Evolutionary conservation across 108 stramenopile species (phyloP).

Genomic region (Skeletonema marinoi): DNA sequence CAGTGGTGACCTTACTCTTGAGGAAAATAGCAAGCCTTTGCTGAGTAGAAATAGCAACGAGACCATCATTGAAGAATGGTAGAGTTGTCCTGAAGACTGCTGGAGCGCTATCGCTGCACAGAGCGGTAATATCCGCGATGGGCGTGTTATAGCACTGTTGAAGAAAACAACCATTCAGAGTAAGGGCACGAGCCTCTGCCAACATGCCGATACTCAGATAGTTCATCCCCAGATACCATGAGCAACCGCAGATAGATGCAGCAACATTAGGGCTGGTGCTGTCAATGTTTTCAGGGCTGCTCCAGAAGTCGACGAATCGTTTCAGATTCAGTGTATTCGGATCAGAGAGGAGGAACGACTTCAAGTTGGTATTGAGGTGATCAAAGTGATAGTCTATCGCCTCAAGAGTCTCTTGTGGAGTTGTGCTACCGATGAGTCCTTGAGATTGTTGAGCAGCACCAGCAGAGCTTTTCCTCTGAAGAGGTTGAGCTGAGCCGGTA

Average conservation of each 20-base stretch:
- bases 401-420: not conserved
- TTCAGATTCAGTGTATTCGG: not conserved
- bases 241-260: not conserved
- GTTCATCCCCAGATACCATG: not conserved
- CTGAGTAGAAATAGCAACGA: constrained; percentile 21
- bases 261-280: constrained; percentile 1
- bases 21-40: constrained; percentile 18
- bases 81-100: constrained; percentile 10
- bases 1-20: constrained; percentile 15
- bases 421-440: not conserved
- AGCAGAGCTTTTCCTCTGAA: not conserved
- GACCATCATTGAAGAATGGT: constrained; percentile 32
- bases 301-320: not conserved
- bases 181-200: not conserved
- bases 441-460: not conserved
- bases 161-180: constrained; percentile 1
- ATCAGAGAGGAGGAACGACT: not conserved
- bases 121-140: constrained; percentile 12
- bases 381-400: constrained; percentile 2
- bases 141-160: constrained; percentile 18
- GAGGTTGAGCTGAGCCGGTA: not conserved
- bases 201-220: not conserved
- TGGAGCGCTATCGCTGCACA: not conserved
- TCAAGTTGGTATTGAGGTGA: not conserved
- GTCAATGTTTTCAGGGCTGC: not conserved